phyloP scores from a whole-genome alignment of 352 stramenopile species.

The Pythium utonaiense region DNA sequence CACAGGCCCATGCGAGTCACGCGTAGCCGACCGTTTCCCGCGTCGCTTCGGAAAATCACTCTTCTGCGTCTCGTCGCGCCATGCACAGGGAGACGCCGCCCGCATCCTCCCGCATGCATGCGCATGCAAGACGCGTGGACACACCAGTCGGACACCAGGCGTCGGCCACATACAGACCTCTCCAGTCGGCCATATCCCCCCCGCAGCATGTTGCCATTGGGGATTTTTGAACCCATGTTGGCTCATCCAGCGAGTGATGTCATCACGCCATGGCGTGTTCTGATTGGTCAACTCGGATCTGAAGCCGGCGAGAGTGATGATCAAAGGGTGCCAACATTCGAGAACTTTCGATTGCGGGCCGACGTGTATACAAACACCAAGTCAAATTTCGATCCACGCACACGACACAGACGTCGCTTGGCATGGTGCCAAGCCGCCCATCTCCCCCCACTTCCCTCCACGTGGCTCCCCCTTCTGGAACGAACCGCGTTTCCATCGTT shows the following conservation, averaged over 20 bases:
- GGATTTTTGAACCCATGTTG: constrained; percentile 14
- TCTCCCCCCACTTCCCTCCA: constrained; percentile 11
- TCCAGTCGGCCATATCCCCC: no score
- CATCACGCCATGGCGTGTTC: background rate
- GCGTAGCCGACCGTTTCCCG: no score
- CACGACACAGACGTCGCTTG: constrained; percentile 15
- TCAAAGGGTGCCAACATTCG: no score
- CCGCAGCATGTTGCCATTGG: constrained; percentile 3
- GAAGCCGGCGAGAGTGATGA: no score
- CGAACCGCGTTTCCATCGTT: background rate
- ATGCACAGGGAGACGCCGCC: no score
- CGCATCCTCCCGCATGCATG: no score
- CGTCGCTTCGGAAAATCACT: no score
- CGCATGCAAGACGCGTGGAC: no score
- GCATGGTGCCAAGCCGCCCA: constrained; percentile 3
- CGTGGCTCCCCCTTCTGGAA: constrained; percentile 15
- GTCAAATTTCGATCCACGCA: background rate
- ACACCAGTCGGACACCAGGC: no score
- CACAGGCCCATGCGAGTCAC: no score
- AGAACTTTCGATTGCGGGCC: constrained; percentile 23
- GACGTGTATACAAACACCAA: constrained; percentile 18
- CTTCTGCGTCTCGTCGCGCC: no score
- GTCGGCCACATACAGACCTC: no score
- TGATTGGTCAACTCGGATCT: constrained; percentile 28
- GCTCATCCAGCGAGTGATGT: constrained; percentile 10